Evolutionary conservation across 495 filamentous ascomycete species (phyloP).

Genomic region (Lineolata rhizophorae): DNA sequence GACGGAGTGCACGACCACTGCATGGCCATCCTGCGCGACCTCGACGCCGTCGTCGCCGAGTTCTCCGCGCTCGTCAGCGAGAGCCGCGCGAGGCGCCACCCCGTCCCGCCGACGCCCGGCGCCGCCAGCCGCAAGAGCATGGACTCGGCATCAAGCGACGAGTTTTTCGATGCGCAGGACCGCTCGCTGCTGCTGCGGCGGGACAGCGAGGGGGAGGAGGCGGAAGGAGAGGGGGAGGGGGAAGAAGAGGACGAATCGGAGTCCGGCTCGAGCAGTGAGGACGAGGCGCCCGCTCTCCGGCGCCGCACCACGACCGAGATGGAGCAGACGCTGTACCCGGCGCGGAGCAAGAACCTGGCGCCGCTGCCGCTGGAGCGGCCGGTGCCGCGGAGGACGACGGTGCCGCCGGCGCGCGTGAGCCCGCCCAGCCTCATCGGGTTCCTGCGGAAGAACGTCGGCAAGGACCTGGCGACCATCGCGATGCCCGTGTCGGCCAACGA

Average conservation of each 20-base stretch:
- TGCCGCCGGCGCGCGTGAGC: conserved; percentile 45
- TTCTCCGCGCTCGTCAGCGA: conserved; percentile 55
- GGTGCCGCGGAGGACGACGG: conserved; percentile 44
- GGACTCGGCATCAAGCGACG: conserved; percentile 61
- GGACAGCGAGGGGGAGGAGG: conserved; percentile 33
- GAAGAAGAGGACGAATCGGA: conserved; percentile 25
- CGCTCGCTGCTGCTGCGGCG: conserved; percentile 44
- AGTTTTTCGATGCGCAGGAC: conserved; percentile 85
- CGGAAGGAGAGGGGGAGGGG: conserved; percentile 2
- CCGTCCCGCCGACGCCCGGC: conserved; percentile 22
- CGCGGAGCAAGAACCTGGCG: conserved; percentile 45
- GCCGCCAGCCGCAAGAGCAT: conserved; percentile 47
- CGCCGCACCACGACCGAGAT: conserved; percentile 20
- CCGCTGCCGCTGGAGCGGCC: conserved; percentile 48
- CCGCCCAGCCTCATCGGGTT: conserved; percentile 87
- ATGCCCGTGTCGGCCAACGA: conserved; percentile 98
- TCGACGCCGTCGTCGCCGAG: conserved; percentile 61
- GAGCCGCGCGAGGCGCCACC: conserved; percentile 55
- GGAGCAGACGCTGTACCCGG: conserved; percentile 40
- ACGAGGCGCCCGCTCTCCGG: conserved; percentile 19
- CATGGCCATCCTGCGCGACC: conserved; percentile 53
- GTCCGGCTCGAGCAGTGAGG: conserved; percentile 38
- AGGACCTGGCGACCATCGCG: conserved; percentile 82
- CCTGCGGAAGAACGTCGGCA: conserved; percentile 91
- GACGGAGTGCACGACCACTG: conserved; percentile 57